These are phyloP conservation scores for Penicillium malachiteum DNA, from an alignment of 495 filamentous ascomycete species.

Conservation along the genomic window DNA sequence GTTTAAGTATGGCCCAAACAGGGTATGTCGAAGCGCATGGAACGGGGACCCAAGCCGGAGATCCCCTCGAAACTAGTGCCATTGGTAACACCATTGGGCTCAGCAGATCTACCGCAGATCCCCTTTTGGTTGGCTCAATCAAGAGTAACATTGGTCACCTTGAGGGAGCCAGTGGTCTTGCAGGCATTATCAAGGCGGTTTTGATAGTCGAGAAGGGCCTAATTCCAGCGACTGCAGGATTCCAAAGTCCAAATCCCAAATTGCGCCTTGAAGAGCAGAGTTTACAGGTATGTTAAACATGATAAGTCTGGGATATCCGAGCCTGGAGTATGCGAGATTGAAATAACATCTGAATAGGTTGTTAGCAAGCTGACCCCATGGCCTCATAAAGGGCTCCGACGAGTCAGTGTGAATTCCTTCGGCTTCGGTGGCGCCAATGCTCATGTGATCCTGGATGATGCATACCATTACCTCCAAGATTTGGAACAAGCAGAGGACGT, in stretches of 20 bases:
- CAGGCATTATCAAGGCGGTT: slow-evolving; percentile 41
- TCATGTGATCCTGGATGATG: slow-evolving; percentile 27
- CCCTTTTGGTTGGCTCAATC: slow-evolving; percentile 20
- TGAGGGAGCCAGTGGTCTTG: slow-evolving; percentile 38
- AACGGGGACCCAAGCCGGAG: slow-evolving; percentile 9
- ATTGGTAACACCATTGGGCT: neutral
- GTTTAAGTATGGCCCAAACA: neutral
- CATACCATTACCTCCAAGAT: neutral
- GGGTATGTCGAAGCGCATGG: slow-evolving; percentile 27
- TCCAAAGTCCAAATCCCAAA: slow-evolving; percentile 35
- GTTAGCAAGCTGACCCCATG: too few relatives aligned
- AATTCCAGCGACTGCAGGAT: slow-evolving; percentile 30
- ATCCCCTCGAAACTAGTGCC: neutral
- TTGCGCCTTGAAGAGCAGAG: slow-evolving; percentile 14
- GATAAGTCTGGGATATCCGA: too few relatives aligned
- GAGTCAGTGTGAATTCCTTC: slow-evolving; percentile 27
- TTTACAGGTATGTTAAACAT: slow-evolving; percentile 4
- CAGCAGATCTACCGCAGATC: too few relatives aligned
- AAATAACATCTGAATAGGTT: too few relatives aligned
- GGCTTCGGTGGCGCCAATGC: slow-evolving; percentile 36
- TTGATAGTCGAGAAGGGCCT: slow-evolving; percentile 39
- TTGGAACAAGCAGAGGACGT: too few relatives aligned
- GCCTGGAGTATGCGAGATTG: too few relatives aligned
- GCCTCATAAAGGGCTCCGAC: slow-evolving; percentile 9
- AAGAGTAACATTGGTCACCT: slow-evolving; percentile 31